phyloP scores from a whole-genome alignment of 2,329 filamentous ascomycete species.

The Aphanoascus verrucosus region DNA sequence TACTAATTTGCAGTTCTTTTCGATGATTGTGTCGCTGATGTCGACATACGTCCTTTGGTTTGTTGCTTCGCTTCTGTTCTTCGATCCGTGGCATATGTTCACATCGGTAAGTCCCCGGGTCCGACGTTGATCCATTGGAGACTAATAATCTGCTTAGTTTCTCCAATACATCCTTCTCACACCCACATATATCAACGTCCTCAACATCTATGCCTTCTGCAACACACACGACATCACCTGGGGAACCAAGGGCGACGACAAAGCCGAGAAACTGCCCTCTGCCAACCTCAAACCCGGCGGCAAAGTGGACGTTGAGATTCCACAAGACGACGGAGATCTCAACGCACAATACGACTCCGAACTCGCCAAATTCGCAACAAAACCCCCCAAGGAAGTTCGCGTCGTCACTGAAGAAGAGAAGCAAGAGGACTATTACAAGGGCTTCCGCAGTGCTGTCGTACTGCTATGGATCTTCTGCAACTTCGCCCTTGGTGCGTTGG shows the following conservation, averaged over 20 bases:
- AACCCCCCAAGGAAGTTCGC: constrained; percentile 57
- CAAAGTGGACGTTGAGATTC: constrained; percentile 79
- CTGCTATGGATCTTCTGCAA: constrained; percentile 96
- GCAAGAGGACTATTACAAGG: constrained; percentile 97
- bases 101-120: constrained; percentile 46
- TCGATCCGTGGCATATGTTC: constrained; percentile 99
- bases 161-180: constrained; percentile 90
- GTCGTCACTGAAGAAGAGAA: constrained; percentile 52
- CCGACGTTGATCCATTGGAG: background rate
- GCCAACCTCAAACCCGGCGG: constrained; percentile 87
- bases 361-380: constrained; percentile 59
- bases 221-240: constrained; percentile 97
- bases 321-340: constrained; percentile 84
- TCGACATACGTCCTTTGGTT: constrained; percentile 93
- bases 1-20: constrained; percentile 81
- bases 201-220: constrained; percentile 98
- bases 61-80: constrained; percentile 80
- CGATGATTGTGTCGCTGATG: constrained; percentile 79
- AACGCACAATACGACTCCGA: constrained; percentile 92
- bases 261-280: constrained; percentile 77
- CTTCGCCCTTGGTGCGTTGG: constrained; percentile 73
- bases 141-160: constrained; percentile 43
- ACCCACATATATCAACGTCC: constrained; percentile 93
- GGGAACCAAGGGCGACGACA: constrained; percentile 97
- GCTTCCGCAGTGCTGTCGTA: constrained; percentile 84